Conservation (phyloP, 1,284 basidiomycete genomes). For the Irpex rosettiformis region DNA sequence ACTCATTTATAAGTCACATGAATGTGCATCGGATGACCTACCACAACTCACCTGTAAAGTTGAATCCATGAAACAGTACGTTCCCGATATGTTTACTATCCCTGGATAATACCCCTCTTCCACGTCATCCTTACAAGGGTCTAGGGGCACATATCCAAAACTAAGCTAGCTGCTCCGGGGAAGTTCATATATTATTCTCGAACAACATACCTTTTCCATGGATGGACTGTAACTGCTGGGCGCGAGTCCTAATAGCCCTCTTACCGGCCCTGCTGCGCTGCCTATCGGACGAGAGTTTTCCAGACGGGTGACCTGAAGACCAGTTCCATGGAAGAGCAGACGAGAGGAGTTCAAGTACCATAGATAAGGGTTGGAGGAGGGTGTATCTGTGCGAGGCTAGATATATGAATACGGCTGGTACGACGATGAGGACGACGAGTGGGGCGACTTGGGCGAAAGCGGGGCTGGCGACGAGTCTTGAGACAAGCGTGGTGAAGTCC, state of each 20-base stretch:
- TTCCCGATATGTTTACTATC: conserved; percentile 90
- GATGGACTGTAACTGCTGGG: conserved; percentile 43
- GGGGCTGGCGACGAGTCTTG: background rate
- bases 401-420: background rate
- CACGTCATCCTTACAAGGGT: conserved; percentile 14
- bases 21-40: background rate
- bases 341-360: conserved; percentile 56
- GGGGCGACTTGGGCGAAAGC: background rate
- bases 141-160: background rate
- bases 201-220: conserved; percentile 7
- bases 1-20: conserved; percentile 1
- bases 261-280: conserved; percentile 42
- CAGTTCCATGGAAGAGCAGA: conserved; percentile 59
- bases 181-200: background rate
- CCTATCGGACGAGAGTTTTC: conserved; percentile 28
- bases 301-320: conserved; percentile 31
- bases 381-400: conserved; percentile 1
- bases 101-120: conserved; percentile 71
- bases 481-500: background rate
- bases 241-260: conserved; percentile 46
- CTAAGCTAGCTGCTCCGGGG: background rate
- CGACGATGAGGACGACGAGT: background rate
- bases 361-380: conserved; percentile 36
- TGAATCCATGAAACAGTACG: conserved; percentile 94
- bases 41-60: conserved; percentile 69